Percentiles rank a stretch among this genome's conserved stretches.
Evolutionary conservation across 2,329 filamentous ascomycete species (phyloP).

Genomic region (Exophiala calicioides): DNA sequence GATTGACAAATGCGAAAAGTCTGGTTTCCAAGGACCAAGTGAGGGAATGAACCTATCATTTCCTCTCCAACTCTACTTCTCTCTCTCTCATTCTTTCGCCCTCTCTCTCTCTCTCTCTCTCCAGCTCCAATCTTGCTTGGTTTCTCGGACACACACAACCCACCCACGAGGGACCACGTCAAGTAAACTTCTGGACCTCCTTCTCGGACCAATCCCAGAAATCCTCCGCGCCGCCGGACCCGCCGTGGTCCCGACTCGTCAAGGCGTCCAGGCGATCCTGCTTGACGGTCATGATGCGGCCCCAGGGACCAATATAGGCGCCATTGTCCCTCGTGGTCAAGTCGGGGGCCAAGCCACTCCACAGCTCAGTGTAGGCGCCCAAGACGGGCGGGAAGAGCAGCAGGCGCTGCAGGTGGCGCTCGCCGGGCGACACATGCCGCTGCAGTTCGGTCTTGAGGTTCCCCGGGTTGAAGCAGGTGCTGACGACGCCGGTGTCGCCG

Average conservation of each 20-base stretch:
- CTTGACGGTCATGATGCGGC: slow-evolving; percentile 31
- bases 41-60: too few relatives aligned
- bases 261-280: neutral
- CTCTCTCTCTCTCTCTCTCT: too few relatives aligned
- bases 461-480: slow-evolving; percentile 44
- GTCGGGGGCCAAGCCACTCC: slow-evolving; percentile 47
- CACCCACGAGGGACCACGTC: too few relatives aligned
- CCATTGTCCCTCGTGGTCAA: slow-evolving; percentile 37
- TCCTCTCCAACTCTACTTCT: too few relatives aligned
- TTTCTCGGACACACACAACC: too few relatives aligned
- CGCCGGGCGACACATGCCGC: slow-evolving; percentile 27
- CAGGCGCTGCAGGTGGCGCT: slow-evolving; percentile 1
- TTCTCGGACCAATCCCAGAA: slow-evolving; percentile 10
- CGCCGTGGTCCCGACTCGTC: neutral
- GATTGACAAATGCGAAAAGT: too few relatives aligned
- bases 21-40: too few relatives aligned
- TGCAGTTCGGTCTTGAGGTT: slow-evolving; percentile 43
- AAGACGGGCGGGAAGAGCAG: slow-evolving; percentile 35
- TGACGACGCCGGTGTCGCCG: slow-evolving; percentile 37
- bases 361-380: slow-evolving; percentile 53
- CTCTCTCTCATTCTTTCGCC: too few relatives aligned
- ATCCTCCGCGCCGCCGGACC: slow-evolving; percentile 1
- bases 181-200: slow-evolving; percentile 4
- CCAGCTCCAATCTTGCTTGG: too few relatives aligned
- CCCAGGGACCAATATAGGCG: slow-evolving; percentile 51